These are phyloP conservation scores for Lentinula aciculospora DNA, from an alignment of 768 basidiomycete genomes.

Conservation along the genomic window DNA sequence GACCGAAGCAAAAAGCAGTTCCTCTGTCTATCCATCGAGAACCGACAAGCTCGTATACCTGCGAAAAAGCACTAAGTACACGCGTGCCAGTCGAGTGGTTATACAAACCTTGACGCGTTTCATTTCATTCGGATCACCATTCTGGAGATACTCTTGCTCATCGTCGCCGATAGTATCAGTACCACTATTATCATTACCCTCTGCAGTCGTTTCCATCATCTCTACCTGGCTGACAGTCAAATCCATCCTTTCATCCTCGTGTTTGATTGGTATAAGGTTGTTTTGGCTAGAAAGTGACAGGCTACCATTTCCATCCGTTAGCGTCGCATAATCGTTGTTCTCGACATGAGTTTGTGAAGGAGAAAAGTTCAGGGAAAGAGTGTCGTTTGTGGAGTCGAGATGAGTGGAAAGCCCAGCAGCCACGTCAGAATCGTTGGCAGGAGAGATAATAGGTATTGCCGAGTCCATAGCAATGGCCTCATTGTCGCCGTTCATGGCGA, in stretches of 20 bases:
- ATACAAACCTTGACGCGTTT: conserved; percentile 78
- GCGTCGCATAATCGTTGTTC: background rate
- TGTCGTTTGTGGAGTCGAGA: background rate
- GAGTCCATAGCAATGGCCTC: conserved; percentile 20
- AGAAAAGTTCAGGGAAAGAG: conserved; percentile 13
- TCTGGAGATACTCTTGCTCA: conserved; percentile 54
- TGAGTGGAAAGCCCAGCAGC: conserved; percentile 18
- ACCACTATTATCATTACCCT: conserved; percentile 23
- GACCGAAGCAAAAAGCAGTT: conserved; percentile 93
- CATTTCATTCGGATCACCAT: conserved; percentile 59
- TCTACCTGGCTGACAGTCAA: conserved; percentile 36
- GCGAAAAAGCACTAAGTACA: conserved; percentile 10
- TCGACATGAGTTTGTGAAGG: conserved; percentile 1
- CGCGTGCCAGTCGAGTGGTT: conserved; percentile 12
- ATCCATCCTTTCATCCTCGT: conserved; percentile 20
- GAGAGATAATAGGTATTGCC: conserved; percentile 25
- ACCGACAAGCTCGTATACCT: conserved; percentile 95
- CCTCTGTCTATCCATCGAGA: conserved; percentile 94
- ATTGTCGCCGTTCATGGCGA: conserved; percentile 42
- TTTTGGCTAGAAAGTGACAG: conserved; percentile 15
- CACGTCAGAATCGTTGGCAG: conserved; percentile 20
- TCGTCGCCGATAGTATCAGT: conserved; percentile 44
- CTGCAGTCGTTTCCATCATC: conserved; percentile 38
- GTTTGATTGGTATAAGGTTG: background rate
- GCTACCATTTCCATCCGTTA: conserved; percentile 28